Conservation (phyloP, 2,329 filamentous ascomycete genomes). For the Aureobasidium sp. region DNA sequence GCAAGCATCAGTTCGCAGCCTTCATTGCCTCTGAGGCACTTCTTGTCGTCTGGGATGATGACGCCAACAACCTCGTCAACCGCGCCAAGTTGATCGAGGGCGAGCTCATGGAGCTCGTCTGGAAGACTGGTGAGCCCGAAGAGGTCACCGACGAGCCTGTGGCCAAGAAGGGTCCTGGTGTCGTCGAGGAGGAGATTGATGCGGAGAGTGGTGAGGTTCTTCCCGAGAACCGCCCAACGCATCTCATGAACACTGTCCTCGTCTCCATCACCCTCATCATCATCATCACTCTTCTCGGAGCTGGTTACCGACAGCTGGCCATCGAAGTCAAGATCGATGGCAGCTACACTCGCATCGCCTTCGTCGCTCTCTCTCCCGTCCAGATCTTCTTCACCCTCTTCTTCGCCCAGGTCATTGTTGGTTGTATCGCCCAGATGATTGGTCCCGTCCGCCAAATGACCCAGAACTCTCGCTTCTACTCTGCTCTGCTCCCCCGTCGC, state of each 20-base stretch:
- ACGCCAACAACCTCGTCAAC: constrained; percentile 61
- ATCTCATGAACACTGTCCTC: constrained; percentile 63
- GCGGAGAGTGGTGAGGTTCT: constrained; percentile 63
- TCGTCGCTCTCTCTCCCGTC: constrained; percentile 60
- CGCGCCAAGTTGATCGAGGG: constrained; percentile 67
- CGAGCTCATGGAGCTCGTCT: constrained; percentile 71
- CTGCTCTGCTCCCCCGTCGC: constrained; percentile 60
- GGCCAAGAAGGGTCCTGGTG: constrained; percentile 41
- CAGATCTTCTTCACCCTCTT: constrained; percentile 78
- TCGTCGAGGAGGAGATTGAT: constrained; percentile 54
- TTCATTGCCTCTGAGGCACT: constrained; percentile 66
- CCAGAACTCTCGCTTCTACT: constrained; percentile 76
- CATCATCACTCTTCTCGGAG: constrained; percentile 59
- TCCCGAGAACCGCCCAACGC: constrained; percentile 58
- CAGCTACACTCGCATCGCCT: constrained; percentile 55
- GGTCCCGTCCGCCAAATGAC: constrained; percentile 68
- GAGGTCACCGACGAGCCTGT: constrained; percentile 51
- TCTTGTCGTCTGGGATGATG: constrained; percentile 76
- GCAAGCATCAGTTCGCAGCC: constrained; percentile 74
- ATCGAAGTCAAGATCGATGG: constrained; percentile 61
- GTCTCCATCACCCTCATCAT: constrained; percentile 60
- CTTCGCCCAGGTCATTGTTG: constrained; percentile 71
- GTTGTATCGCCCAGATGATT: constrained; percentile 67
- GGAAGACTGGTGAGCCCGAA: constrained; percentile 52
- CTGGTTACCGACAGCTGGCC: constrained; percentile 62